These are phyloP conservation scores for Brassica carinata DNA, from an alignment of 345 rosid species.

Conservation along the genomic window DNA sequence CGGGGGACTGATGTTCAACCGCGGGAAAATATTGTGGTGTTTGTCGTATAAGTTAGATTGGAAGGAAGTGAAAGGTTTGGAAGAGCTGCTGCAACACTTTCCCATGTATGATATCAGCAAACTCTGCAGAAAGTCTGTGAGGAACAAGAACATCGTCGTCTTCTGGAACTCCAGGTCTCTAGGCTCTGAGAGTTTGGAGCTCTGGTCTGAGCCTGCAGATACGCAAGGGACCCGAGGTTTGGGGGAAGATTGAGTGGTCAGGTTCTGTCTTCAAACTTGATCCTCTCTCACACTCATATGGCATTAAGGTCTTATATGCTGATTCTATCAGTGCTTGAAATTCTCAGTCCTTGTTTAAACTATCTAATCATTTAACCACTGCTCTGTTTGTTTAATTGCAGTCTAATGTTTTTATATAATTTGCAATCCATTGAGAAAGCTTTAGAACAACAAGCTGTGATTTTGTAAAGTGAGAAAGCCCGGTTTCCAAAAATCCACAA, in stretches of 20 bases:
- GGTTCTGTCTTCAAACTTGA: background rate
- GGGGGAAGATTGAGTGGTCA: background rate
- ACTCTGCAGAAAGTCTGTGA: background rate
- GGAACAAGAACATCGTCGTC: background rate
- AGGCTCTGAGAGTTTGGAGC: background rate
- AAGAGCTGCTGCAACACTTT: too few species aligned
- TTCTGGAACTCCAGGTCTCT: background rate
- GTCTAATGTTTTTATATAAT: background rate
- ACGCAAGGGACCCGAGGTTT: background rate
- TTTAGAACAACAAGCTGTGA: too few species aligned
- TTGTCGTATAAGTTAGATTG: background rate
- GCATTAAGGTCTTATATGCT: background rate
- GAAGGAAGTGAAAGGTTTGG: constrained; percentile 24
- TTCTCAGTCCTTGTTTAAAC: background rate
- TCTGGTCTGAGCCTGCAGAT: background rate
- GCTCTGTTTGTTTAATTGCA: too few species aligned
- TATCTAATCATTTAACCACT: too few species aligned
- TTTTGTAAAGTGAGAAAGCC: too few species aligned
- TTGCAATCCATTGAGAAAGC: background rate
- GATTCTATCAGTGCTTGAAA: background rate
- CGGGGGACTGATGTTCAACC: too few species aligned
- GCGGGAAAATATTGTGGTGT: constrained; percentile 15
- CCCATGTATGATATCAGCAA: background rate
- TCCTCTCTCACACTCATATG: background rate
- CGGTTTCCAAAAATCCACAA: too few species aligned